Evolutionary conservation across 495 filamentous ascomycete genomes (phyloP).

Genomic region (Cryomyces minteri): DNA sequence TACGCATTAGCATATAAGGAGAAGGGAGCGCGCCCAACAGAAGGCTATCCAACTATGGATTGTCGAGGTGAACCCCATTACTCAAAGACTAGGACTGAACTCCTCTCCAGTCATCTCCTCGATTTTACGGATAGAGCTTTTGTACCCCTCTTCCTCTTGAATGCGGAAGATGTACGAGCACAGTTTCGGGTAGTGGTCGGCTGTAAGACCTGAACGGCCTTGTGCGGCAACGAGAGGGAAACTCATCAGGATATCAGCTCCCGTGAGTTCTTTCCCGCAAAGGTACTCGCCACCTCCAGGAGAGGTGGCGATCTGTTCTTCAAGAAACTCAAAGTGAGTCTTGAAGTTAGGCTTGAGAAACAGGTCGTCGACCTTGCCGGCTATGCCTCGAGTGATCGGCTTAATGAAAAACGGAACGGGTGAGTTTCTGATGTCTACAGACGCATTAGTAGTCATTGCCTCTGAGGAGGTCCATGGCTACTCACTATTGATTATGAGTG

Average conservation of each 20-base stretch:
- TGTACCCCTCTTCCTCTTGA: conserved; percentile 42
- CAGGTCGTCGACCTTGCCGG: conserved; percentile 34
- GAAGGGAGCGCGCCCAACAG: no score
- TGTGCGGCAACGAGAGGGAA: conserved; percentile 48
- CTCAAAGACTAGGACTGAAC: neutral
- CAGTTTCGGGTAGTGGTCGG: conserved; percentile 41
- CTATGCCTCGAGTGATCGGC: conserved; percentile 49
- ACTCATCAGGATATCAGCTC: conserved; percentile 64
- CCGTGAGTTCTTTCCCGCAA: conserved; percentile 52
- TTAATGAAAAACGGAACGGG: conserved; percentile 73
- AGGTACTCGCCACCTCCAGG: conserved; percentile 46
- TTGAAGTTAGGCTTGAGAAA: conserved; percentile 47
- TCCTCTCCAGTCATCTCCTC: conserved; percentile 15
- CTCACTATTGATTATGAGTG: conserved; percentile 38
- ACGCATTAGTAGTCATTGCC: neutral
- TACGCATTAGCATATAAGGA: no score
- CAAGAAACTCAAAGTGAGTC: conserved; percentile 51
- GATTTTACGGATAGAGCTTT: conserved; percentile 25
- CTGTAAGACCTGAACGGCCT: conserved; percentile 21
- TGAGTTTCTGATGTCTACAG: conserved; percentile 37
- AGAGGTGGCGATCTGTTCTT: conserved; percentile 46
- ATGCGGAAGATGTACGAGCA: conserved; percentile 43
- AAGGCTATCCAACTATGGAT: no score
- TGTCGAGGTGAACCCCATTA: no score
- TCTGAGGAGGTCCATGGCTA: conserved; percentile 1